Conservation (phyloP, 176 grass and related monocot species). For the Pontederia crassipes region DNA sequence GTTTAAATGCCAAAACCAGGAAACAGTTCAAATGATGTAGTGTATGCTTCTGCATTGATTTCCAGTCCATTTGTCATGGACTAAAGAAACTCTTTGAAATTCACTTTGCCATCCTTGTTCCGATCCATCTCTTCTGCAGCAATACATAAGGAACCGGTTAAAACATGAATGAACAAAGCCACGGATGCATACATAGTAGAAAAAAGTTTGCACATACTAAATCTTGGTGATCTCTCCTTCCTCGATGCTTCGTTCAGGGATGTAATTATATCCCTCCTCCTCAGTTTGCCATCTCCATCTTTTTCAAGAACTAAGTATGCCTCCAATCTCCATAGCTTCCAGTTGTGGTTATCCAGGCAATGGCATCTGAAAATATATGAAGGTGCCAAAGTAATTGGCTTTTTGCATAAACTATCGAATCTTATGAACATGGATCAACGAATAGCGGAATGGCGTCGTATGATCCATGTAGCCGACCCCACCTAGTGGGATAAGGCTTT, state of each 20-base stretch:
- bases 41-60: background rate
- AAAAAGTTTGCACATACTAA: slow-evolving; percentile 28
- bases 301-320: too few species aligned
- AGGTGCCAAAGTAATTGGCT: too few species aligned
- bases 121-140: slow-evolving; percentile 71
- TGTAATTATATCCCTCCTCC: slow-evolving; percentile 37
- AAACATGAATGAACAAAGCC: background rate
- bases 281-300: too few species aligned
- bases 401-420: too few species aligned
- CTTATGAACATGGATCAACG: too few species aligned
- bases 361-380: too few species aligned
- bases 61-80: slow-evolving; percentile 52
- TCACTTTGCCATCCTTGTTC: slow-evolving; percentile 53
- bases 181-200: background rate
- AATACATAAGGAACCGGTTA: background rate
- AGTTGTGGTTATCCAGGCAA: too few species aligned
- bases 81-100: slow-evolving; percentile 66
- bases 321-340: too few species aligned
- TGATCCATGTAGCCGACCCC: too few species aligned
- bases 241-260: slow-evolving; percentile 45
- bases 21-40: background rate
- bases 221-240: slow-evolving; percentile 61
- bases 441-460: too few species aligned
- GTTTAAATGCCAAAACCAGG: background rate
- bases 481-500: too few species aligned